These are phyloP conservation scores for Digitaria exilis DNA, from an alignment of 202 grass and related monocot species.

Conservation along the genomic window DNA sequence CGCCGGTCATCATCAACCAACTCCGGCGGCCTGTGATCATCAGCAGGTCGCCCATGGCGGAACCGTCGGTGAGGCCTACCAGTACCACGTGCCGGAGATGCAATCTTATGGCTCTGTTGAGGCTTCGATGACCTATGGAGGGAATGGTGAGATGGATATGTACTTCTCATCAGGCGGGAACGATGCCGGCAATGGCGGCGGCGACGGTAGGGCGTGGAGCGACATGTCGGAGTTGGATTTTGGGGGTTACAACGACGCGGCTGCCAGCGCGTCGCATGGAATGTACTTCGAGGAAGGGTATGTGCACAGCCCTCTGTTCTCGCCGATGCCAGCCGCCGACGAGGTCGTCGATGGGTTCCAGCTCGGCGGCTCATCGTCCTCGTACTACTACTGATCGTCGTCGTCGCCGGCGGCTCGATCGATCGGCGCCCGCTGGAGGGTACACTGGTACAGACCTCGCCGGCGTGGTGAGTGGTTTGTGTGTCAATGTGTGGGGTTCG, in stretches of 20 bases:
- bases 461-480: conserved; percentile 30
- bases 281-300: conserved; percentile 93
- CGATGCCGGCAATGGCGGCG: not conserved
- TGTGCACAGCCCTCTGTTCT: conserved; percentile 88
- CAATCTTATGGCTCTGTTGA: not conserved
- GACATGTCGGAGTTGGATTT: conserved; percentile 58
- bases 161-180: not conserved
- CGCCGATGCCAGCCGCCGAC: conserved; percentile 76
- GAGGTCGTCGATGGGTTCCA: conserved; percentile 82
- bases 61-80: conserved; percentile 3
- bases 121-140: not conserved
- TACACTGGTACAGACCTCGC: too few relatives aligned
- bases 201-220: conserved; percentile 49
- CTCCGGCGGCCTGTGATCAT: conserved; percentile 2
- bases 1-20: not conserved
- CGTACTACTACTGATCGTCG: conserved; percentile 59
- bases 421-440: conserved; percentile 25
- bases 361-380: conserved; percentile 69
- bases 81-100: conserved; percentile 7
- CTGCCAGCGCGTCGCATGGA: conserved; percentile 28
- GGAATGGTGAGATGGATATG: not conserved
- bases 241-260: conserved; percentile 20
- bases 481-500: not conserved
- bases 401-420: not conserved
- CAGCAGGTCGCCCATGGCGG: not conserved